Base-by-base conservation (phyloP, 179 eudicot genomes). In the Amaranthus tricolor region DNA sequence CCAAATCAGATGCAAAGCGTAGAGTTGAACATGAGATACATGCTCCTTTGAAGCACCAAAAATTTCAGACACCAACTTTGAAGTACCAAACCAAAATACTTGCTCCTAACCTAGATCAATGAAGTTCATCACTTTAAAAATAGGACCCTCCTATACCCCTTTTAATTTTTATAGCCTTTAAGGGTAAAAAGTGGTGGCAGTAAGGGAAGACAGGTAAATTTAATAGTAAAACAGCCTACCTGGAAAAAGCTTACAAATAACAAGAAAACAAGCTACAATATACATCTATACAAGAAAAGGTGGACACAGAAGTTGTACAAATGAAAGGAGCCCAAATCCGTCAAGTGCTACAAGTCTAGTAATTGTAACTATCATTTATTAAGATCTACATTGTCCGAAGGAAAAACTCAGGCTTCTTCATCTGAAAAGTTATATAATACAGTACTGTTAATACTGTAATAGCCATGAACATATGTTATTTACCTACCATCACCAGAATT, bases 1-100 rank as follows among this genome's bases (percentile, higher is more conserved):
- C 61, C 72, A 59, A 17, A 66, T 60, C 73, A 73, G 31, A 43
- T 14, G 44, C 17, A 40, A 59, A 57, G 14, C 51, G 50, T 8
- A 24, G 47, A 48, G 67, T 58, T n/a, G 15, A 10, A 17, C 21
- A 64, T 45, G 21, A 64, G 0, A 44, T 44, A 14, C 68, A 16
- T 64, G 7, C 51, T 7, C 2, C n/a, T 44, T 31, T 31, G 40
- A 31, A 31, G 40, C n/a, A 5, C 8, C 20, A 56, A 16, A 5
- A 56, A 56, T 56, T 56, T 56, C 19, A 56, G 59, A 10, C n/a
- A 3, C 59, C 6, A 56, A 14, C 59, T 16, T 6, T 56, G 6
- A 56, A 16, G 8, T 16, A 56, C 19, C 19, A 9, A 56, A 56
- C n/a, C 19, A 56, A 56, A 56, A 56, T 56, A 19, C 59, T 31